Base-by-base conservation (phyloP, 805 yeast species). In the Brettanomyces naardenensis region DNA sequence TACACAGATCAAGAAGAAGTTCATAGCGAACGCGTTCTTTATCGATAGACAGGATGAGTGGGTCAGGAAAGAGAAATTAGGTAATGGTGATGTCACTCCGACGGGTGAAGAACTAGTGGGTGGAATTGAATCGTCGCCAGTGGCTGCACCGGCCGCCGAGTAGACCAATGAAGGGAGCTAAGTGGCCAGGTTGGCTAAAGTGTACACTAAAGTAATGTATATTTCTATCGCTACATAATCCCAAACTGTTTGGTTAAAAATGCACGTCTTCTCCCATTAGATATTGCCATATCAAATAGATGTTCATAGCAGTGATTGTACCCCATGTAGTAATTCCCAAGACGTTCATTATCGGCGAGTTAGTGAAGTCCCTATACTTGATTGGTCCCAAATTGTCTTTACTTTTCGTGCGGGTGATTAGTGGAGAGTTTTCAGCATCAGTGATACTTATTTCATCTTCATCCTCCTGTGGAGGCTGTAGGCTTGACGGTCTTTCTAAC, bases 281-380 rank as follows among this genome's bases (percentile, higher is more conserved):
- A 45, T 53, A 57, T 37, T 56, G 61, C 5, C 53, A 33, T 9
- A 60, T 53, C 30, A 62, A 39, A 36, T 83, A 88, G 15, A 81
- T 66, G 53, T 88, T 89, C 52, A 86, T 65, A n/a, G 73, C 68
- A 0, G 81, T 61, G 28, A 89, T 73, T 43, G 82, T 78, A 1
- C 78, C 45, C 94, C 95, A 88, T 4, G 88, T 67, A 3, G 66
- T 21, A 3, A 69, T 50, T 0, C 79, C 84, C 3, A 75, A 33
- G 1, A 62, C 44, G 0, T 80, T 71, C 23, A 78, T 70, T 10
- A 71, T 37, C 74, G 78, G 71, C 31, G 71, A 73, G 52, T 88
- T 88, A 3, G 82, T 64, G 71, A 76, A 74, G 52, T 75, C 72
- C 35, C 65, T 64, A 40, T 58, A 66, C 36, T 56, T 53, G 27